Evolutionary conservation across 2,329 filamentous ascomycete species (phyloP), one percentile per base, ranked within the genome.

Genomic region (Aspergillus luchuensis): DNA sequence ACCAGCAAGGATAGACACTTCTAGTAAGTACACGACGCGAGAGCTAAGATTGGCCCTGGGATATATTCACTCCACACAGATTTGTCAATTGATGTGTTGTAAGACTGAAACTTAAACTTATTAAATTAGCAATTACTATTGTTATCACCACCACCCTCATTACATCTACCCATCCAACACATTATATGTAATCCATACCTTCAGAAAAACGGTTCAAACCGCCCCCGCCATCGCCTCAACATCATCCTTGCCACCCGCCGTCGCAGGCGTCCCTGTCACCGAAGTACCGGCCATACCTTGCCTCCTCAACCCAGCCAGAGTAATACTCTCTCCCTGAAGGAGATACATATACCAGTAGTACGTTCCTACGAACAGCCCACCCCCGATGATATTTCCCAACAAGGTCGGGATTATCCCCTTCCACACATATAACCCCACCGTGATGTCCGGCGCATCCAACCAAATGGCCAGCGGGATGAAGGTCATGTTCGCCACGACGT

Each of bases 401-500:
- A 80, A 62, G 0, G 81, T 77, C 0, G 84, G 85, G 36, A 86
- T 81, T 63, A 85, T 79, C 0, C 79, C 81, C 67, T 86, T 85
- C 82, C 82, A 86, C 62, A 87, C 82, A 59, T 86, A 87, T 43
- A 84, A 73, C 0, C 79, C 75, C 0, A 83, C 77, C 2, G 72
- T 78, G 21, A 86, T 73, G 0, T 72, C 72, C 0, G 80, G 77
- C 0, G 81, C 76, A 0, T 75, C 72, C 0, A 82, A 68, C 73
- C 78, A 86, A 38, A 87, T 84, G 0, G 75, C 82, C 49, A 84
- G 67, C 0, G 83, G 81, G 36, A 82, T 76, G 57, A 83, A 82
- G 38, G 81, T 83, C 82, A 85, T 85, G 62, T 85, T 86, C 23
- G 83, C 83, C 15, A 86, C 78, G 47, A 85, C 82, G 72, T 86